Base-by-base conservation (phyloP, 2,329 filamentous ascomycete species). In the Achaetomium macrosporum region DNA sequence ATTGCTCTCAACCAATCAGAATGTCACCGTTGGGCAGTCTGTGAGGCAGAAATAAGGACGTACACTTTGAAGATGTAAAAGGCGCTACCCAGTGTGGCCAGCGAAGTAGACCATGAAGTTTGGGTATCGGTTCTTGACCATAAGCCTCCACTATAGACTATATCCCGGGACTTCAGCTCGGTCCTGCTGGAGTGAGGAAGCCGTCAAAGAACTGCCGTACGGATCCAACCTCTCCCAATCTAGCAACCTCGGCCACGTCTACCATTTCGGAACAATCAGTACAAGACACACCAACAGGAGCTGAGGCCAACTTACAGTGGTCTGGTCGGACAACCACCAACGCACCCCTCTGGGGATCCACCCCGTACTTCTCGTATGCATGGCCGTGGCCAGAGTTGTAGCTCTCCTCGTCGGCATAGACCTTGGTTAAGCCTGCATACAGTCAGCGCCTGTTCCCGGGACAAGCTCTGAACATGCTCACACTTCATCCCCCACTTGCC, bases 271-370 rank as follows among this genome's bases (percentile, higher is more conserved):
- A 12, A 31, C 30, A 12, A 12, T 31, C 30, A 33, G 30, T 33
- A 33, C 7, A 33, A 12, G 12, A 12, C 30, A 33, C 7, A 33
- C 7, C 19, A 35, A 2, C 3, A 42, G 7, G 5, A 13, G n/a
- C n/a, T 15, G 5, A 41, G 1, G 1, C 8, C 16, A 41, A 66
- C 76, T 68, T 66, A 80, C 79, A 81, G 68, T 84, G 81, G 68
- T 84, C 82, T 1, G 82, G 82, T 13, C 82, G 71, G 9, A 84
- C 73, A 54, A 84, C 68, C 0, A 79, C 71, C 5, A 82, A 56
- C 0, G 73, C 75, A 0, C 78, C 77, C 31, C 64, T 53, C 5
- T 65, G 57, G 0, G 71, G 64, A 50, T 76, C 70, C 12, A 85
- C 68, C 0, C 79, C 79, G 40, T 82, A 81, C 9, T 68, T 68